A percentile compares a stretch with the other conserved stretches of the same genome.
Conservation (phyloP, 768 basidiomycete genomes). For the Lepiota subincarnata region DNA sequence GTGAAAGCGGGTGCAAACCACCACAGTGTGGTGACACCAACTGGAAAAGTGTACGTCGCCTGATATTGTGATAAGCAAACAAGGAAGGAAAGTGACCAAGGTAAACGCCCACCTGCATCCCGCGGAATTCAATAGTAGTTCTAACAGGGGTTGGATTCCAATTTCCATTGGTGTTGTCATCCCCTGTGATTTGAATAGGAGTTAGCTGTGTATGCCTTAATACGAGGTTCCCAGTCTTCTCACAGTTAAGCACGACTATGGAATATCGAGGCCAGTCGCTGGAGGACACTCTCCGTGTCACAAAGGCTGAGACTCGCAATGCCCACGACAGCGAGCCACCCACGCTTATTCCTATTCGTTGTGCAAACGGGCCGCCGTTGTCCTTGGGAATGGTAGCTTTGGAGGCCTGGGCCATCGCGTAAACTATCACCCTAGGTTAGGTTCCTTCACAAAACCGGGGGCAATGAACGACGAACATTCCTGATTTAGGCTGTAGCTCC, state of each 20-base stretch:
- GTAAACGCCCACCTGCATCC: slow-evolving; percentile 43
- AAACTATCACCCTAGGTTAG: slow-evolving; percentile 36
- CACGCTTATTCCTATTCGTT: slow-evolving; percentile 62
- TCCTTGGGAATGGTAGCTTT: slow-evolving; percentile 73
- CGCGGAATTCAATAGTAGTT: slow-evolving; percentile 63
- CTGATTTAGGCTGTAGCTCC: slow-evolving; percentile 63
- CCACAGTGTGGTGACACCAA: slow-evolving; percentile 62
- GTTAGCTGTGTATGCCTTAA: neutral
- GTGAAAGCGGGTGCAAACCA: slow-evolving; percentile 34
- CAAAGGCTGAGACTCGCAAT: slow-evolving; percentile 61
- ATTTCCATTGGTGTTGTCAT: slow-evolving; percentile 42
- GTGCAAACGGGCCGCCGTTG: slow-evolving; percentile 59
- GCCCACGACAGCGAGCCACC: slow-evolving; percentile 54
- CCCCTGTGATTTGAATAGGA: slow-evolving; percentile 26
- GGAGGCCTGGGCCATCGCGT: slow-evolving; percentile 70
- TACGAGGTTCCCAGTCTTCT: slow-evolving; percentile 11
- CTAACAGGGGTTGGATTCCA: slow-evolving; percentile 55
- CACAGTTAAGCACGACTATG: slow-evolving; percentile 71
- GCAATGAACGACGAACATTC: slow-evolving; percentile 46
- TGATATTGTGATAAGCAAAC: neutral
- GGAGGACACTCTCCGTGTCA: slow-evolving; percentile 50
- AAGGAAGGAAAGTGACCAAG: neutral
- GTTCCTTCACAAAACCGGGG: neutral
- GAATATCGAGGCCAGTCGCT: slow-evolving; percentile 63
- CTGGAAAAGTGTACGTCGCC: slow-evolving; percentile 75